Conservation (phyloP, 2,329 filamentous ascomycete species). For the Davidsoniella eucalypti region DNA sequence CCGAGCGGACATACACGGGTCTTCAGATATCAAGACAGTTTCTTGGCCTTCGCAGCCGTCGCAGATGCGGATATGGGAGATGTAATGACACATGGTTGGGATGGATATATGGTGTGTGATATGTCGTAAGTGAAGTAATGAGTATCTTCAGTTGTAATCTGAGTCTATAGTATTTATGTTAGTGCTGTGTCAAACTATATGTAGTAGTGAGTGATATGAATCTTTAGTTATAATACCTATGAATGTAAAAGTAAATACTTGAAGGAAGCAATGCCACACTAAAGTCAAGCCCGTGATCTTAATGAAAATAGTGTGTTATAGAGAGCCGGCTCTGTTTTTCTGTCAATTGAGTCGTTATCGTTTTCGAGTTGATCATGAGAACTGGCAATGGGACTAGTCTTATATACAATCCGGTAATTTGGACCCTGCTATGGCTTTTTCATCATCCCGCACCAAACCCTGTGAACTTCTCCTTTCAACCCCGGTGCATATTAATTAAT, state of each 20-base stretch:
- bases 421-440: not conserved
- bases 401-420: not conserved
- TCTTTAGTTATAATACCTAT: no score
- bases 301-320: not conserved
- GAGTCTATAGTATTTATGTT: no score
- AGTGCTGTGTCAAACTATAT: no score
- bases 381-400: not conserved
- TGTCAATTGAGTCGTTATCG: no score
- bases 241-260: no score
- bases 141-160: not conserved
- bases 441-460: not conserved
- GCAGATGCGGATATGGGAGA: conserved; percentile 22
- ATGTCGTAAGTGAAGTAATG: not conserved
- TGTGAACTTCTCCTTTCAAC: conserved; percentile 1
- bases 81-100: conserved; percentile 23
- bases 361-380: no score
- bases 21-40: conserved; percentile 24
- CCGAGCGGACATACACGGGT: conserved; percentile 18
- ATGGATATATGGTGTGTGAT: conserved; percentile 12
- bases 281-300: conserved; percentile 20
- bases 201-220: no score
- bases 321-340: no score
- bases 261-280: no score
- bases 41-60: conserved; percentile 21
- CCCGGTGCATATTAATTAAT: not conserved